Conservation (phyloP, 495 filamentous ascomycete genomes). For the Aspergillus mulundensis region DNA sequence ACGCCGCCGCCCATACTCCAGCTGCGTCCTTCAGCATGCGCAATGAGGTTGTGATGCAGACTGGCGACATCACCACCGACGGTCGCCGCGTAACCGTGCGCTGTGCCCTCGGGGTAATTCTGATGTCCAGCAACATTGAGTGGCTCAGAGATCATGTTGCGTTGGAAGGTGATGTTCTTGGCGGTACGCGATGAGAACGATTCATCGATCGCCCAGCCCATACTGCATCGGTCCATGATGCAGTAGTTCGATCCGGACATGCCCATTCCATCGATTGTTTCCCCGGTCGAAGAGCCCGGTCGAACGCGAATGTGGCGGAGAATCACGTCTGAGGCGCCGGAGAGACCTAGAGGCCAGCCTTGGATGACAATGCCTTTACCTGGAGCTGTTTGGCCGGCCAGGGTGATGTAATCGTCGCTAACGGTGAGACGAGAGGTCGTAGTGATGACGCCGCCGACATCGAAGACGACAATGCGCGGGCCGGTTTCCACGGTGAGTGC, state of each 20-base stretch:
- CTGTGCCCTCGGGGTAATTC: conserved; percentile 12
- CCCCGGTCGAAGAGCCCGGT: no score
- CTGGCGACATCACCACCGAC: conserved; percentile 7
- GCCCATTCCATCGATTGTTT: no score
- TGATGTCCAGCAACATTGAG: conserved; percentile 11
- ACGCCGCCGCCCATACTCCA: conserved; percentile 15
- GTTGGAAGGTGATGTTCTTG: conserved; percentile 14
- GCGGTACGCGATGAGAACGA: no score
- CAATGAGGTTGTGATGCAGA: conserved; percentile 11
- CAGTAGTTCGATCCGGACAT: no score
- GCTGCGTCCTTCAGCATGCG: conserved; percentile 11
- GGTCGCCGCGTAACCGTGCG: conserved; percentile 13
- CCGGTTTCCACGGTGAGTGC: conserved; percentile 5
- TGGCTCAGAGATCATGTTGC: conserved; percentile 13
- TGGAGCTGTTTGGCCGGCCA: conserved; percentile 11
- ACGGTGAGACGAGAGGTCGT: background rate
- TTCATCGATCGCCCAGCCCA: no score
- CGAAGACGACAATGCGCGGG: conserved; percentile 10
- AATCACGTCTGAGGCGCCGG: no score
- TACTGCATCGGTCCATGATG: no score
- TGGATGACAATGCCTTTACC: conserved; percentile 13
- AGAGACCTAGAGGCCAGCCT: conserved; percentile 8
- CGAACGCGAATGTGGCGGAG: no score
- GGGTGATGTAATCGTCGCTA: conserved; percentile 3
- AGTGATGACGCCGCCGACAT: conserved; percentile 9